Percentiles rank a stretch among this genome's conserved stretches.
phyloP scores from a whole-genome alignment of 202 grass and related monocot species.

The Dendrocalamus latiflorus region DNA sequence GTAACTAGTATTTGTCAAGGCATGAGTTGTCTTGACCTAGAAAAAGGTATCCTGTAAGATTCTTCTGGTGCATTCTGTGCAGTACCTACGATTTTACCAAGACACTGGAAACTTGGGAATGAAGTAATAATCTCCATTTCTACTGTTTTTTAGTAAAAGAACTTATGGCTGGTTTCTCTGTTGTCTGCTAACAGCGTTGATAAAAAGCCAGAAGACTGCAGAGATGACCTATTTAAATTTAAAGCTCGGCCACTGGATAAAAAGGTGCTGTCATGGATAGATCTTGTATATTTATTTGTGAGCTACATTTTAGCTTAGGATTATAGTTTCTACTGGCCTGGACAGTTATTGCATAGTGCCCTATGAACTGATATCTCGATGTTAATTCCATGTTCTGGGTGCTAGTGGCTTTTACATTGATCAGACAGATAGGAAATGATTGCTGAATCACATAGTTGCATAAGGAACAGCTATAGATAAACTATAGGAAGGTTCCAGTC shows the following conservation, averaged over 20 bases:
- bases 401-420: neutral
- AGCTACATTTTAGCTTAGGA: neutral
- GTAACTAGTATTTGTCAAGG: neutral
- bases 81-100: neutral
- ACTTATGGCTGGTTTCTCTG: slow-evolving; percentile 11
- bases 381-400: neutral
- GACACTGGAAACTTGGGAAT: neutral
- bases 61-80: neutral
- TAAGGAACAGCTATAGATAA: neutral
- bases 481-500: neutral
- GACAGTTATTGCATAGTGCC: neutral
- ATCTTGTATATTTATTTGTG: neutral
- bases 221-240: slow-evolving; percentile 52
- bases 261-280: slow-evolving; percentile 43
- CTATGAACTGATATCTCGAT: neutral
- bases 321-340: neutral
- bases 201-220: slow-evolving; percentile 39
- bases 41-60: neutral
- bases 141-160: neutral
- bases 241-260: slow-evolving; percentile 56
- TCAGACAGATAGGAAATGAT: neutral
- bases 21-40: neutral
- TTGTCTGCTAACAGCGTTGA: slow-evolving; percentile 30
- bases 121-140: neutral
- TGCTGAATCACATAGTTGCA: neutral